Evolutionary conservation across 2,329 filamentous ascomycete genomes (phyloP).

Genomic region (Geosmithia putterillii): DNA sequence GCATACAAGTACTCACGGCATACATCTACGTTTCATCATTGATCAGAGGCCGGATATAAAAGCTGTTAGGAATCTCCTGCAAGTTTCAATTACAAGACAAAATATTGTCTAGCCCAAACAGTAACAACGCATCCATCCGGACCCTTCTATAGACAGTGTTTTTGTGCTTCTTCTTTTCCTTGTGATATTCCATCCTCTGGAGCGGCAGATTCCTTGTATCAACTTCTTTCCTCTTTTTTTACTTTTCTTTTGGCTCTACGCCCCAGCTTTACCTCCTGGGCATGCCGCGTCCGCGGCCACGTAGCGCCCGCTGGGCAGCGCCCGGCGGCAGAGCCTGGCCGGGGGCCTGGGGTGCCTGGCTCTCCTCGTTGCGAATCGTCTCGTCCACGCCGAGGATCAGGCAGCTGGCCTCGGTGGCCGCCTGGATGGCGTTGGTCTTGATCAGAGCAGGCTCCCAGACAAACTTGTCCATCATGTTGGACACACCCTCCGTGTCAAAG

Average conservation of each 20-base stretch:
- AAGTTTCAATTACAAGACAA: not conserved
- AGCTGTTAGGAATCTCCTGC: not conserved
- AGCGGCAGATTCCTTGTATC: not conserved
- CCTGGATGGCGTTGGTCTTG: conserved; percentile 95
- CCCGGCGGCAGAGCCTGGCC: conserved; percentile 62
- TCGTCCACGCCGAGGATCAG: conserved; percentile 94
- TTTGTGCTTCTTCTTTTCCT: not conserved
- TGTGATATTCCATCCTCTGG: conserved; percentile 3
- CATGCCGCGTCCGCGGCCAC: conserved; percentile 70
- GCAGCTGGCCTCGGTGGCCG: conserved; percentile 89
- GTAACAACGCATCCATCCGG: too few species aligned
- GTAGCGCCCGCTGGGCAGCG: conserved; percentile 78
- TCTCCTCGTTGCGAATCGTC: conserved; percentile 98
- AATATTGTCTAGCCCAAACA: not conserved
- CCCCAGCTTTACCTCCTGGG: conserved; percentile 52
- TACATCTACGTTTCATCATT: too few species aligned
- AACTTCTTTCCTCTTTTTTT: conserved; percentile 9
- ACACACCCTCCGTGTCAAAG: conserved; percentile 81
- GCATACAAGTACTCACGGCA: too few species aligned
- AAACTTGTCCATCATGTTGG: conserved; percentile 89
- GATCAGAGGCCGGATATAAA: too few species aligned
- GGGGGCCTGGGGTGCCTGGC: conserved; percentile 69
- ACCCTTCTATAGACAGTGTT: not conserved
- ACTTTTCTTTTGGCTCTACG: conserved; percentile 3
- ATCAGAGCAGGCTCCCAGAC: conserved; percentile 96